These are phyloP conservation scores for Striga hermonthica DNA, from an alignment of 305 asterid species.

Conservation along the genomic window DNA sequence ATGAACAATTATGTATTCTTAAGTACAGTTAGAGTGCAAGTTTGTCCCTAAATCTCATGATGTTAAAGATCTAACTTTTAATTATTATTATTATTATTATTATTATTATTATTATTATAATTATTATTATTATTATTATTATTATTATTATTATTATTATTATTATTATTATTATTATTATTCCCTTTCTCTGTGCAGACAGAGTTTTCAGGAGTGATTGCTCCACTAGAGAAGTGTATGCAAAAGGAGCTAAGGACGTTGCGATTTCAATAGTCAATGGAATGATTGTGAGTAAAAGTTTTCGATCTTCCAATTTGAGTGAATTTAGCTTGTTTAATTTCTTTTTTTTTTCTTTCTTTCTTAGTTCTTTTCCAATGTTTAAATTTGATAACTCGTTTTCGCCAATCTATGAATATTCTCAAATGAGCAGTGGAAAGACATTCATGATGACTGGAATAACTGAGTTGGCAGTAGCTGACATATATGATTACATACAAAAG, in stretches of 20 bases:
- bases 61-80: too few species aligned
- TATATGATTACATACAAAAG: constrained; percentile 72
- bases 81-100: neutral
- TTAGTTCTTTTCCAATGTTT: too few species aligned
- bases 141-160: neutral
- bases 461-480: constrained; percentile 78
- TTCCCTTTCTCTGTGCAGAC: constrained; percentile 40
- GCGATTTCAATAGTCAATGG: constrained; percentile 82
- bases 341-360: too few species aligned
- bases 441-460: constrained; percentile 90
- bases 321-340: neutral
- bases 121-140: neutral
- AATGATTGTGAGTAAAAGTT: constrained; percentile 55
- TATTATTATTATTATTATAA: neutral
- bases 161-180: neutral
- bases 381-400: too few species aligned
- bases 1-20: too few species aligned
- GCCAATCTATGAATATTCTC: constrained; percentile 27
- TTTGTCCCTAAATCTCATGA: too few species aligned
- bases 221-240: constrained; percentile 84
- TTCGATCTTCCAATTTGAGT: neutral
- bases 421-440: constrained; percentile 97
- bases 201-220: constrained; percentile 71
- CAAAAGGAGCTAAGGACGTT: constrained; percentile 80
- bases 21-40: too few species aligned